A percentile compares a stretch with the other conserved stretches of the same genome.
phyloP scores from a whole-genome alignment of 768 basidiomycete genomes.

The Lactarius trivialis region DNA sequence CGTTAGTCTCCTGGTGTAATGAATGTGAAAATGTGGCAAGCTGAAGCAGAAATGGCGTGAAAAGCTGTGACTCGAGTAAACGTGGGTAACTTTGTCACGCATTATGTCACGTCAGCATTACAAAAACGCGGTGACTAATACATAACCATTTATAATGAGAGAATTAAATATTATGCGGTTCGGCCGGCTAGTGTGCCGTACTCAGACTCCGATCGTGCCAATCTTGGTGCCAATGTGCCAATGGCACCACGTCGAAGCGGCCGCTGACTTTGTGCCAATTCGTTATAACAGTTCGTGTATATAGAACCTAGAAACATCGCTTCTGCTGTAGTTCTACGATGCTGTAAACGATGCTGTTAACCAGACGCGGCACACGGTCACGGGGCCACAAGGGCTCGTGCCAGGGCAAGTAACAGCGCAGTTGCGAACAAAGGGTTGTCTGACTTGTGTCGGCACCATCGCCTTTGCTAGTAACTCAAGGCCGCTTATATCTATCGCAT shows the following conservation, averaged over 20 bases:
- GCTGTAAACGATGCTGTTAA: not conserved
- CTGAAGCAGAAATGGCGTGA: slow-evolving; percentile 2
- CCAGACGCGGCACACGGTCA: not conserved
- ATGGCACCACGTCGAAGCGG: not conserved
- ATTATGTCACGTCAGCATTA: not conserved
- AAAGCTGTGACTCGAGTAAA: slow-evolving; percentile 15
- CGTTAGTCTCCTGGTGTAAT: not conserved
- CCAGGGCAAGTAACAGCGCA: not conserved
- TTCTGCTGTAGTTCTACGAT: not conserved
- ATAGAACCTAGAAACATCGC: not conserved
- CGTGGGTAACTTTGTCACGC: slow-evolving; percentile 6
- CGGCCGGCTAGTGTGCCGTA: too few relatives aligned
- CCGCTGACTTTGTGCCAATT: not conserved
- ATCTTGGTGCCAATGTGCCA: not conserved
- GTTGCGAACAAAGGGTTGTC: not conserved
- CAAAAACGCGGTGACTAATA: too few relatives aligned
- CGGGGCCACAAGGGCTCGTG: not conserved
- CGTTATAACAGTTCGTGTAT: not conserved
- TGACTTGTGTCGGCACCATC: not conserved
- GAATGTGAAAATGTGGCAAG: slow-evolving; percentile 1
- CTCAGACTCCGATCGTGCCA: too few relatives aligned
- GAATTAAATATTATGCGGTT: too few relatives aligned
- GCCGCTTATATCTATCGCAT: not conserved
- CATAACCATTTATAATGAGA: too few relatives aligned
- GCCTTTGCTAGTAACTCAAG: not conserved